phyloP scores from a whole-genome alignment of 2,329 filamentous ascomycete genomes.

The Penicillium sp. region DNA sequence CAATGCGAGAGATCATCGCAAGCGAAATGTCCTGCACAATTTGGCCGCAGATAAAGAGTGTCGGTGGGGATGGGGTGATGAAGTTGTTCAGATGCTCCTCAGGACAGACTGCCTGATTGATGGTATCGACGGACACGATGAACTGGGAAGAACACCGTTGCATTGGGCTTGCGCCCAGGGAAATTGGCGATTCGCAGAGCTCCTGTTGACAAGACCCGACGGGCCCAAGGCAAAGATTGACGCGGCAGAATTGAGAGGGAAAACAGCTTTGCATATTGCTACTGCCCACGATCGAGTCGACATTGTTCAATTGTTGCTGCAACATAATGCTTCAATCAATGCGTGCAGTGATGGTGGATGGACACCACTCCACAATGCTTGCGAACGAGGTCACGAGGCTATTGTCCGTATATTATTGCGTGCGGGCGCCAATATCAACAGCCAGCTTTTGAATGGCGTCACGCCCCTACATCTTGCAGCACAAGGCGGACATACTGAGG shows the following conservation, averaged over 20 bases:
- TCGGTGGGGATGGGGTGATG: constrained; percentile 40
- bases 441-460: constrained; percentile 34
- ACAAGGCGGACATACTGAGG: constrained; percentile 34
- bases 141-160: constrained; percentile 48
- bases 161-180: constrained; percentile 56
- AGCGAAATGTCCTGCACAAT: constrained; percentile 37
- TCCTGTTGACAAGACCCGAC: constrained; percentile 38
- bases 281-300: constrained; percentile 39
- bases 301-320: constrained; percentile 38
- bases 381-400: constrained; percentile 43
- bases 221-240: constrained; percentile 36
- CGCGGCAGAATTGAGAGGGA: constrained; percentile 37
- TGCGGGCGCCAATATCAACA: constrained; percentile 33
- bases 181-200: constrained; percentile 46
- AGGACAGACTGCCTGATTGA: constrained; percentile 37
- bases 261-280: constrained; percentile 48
- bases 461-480: constrained; percentile 38
- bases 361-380: constrained; percentile 51
- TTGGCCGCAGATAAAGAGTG: constrained; percentile 43
- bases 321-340: constrained; percentile 44
- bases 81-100: constrained; percentile 40
- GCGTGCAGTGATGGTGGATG: constrained; percentile 46
- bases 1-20: constrained; percentile 28
- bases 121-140: constrained; percentile 37
- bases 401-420: constrained; percentile 42